Percentiles rank a stretch among this genome's conserved stretches.
Conservation (phyloP, 306 rosid genomes). For the cucumber (Cucumis sativus) region DNA sequence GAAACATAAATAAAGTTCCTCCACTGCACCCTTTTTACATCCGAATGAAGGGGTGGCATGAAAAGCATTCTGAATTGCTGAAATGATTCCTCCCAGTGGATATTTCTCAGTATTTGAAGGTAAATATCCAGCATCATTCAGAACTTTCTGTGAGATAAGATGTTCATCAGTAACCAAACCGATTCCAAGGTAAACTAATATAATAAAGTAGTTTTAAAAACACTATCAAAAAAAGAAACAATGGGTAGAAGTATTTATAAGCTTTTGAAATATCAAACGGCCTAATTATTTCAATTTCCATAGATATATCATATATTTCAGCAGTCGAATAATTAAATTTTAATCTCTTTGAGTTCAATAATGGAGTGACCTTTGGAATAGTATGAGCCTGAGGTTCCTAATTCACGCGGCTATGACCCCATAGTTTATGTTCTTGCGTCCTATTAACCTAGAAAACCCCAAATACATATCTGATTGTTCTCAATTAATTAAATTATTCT, state of each 20-base stretch:
- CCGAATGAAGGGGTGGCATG: slow-evolving; percentile 47
- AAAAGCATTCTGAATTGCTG: slow-evolving; percentile 91
- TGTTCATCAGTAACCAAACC: background rate
- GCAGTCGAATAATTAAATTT: background rate
- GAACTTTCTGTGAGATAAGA: slow-evolving; percentile 41
- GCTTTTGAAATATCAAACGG: too few species aligned
- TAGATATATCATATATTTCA: background rate
- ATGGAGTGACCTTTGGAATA: background rate
- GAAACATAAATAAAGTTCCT: slow-evolving; percentile 80
- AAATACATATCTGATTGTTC: background rate
- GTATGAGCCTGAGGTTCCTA: background rate
- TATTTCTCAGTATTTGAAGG: slow-evolving; percentile 83
- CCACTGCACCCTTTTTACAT: slow-evolving; percentile 51
- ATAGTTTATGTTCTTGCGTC: background rate
- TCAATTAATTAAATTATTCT: background rate
- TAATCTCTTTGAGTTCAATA: background rate
- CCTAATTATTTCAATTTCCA: background rate
- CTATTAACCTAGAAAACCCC: background rate
- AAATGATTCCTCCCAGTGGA: slow-evolving; percentile 79
- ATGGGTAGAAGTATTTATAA: too few species aligned
- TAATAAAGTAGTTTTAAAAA: background rate
- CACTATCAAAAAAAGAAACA: too few species aligned
- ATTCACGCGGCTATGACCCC: background rate
- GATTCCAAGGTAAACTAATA: background rate
- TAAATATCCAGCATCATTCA: slow-evolving; percentile 66